Percentiles rank a stretch among this genome's conserved stretches.
Evolutionary conservation across 2,329 filamentous ascomycete genomes (phyloP).

Genomic region (Emmonsia crescens): DNA sequence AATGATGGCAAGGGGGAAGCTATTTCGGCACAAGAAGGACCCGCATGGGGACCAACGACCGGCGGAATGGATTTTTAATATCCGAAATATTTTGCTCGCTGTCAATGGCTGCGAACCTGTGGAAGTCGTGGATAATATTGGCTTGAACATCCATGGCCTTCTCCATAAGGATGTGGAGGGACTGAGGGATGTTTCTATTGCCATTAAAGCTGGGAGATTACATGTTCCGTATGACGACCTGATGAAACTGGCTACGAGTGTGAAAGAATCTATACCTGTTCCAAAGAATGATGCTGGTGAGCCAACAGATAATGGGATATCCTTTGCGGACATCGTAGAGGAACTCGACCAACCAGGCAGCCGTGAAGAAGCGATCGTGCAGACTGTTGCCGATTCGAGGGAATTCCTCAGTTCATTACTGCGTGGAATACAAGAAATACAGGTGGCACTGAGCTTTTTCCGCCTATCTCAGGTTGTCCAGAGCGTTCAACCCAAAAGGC

Average conservation of each 20-base stretch:
- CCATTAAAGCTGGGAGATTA: constrained; percentile 80
- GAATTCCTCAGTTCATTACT: constrained; percentile 85
- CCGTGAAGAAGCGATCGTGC: constrained; percentile 57
- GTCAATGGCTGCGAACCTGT: constrained; percentile 73
- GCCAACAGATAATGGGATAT: constrained; percentile 43
- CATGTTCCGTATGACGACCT: constrained; percentile 88
- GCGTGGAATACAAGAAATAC: constrained; percentile 88
- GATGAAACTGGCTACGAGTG: constrained; percentile 33
- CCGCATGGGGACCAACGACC: constrained; percentile 55
- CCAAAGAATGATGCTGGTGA: neutral
- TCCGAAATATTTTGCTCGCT: constrained; percentile 80
- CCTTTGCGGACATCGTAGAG: constrained; percentile 61
- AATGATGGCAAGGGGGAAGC: constrained; percentile 78
- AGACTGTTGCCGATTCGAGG: constrained; percentile 81
- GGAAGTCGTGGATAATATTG: constrained; percentile 78
- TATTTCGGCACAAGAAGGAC: constrained; percentile 70
- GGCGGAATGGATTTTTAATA: constrained; percentile 85
- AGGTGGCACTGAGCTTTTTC: constrained; percentile 86
- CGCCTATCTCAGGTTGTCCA: constrained; percentile 67
- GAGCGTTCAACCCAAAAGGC: constrained; percentile 54
- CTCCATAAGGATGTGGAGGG: constrained; percentile 78
- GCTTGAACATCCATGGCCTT: constrained; percentile 83
- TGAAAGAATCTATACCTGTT: constrained; percentile 33
- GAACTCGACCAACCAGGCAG: constrained; percentile 61
- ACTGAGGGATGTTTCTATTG: constrained; percentile 77